phyloP scores from a whole-genome alignment of 805 yeast species.

The Saturnispora diversa region DNA sequence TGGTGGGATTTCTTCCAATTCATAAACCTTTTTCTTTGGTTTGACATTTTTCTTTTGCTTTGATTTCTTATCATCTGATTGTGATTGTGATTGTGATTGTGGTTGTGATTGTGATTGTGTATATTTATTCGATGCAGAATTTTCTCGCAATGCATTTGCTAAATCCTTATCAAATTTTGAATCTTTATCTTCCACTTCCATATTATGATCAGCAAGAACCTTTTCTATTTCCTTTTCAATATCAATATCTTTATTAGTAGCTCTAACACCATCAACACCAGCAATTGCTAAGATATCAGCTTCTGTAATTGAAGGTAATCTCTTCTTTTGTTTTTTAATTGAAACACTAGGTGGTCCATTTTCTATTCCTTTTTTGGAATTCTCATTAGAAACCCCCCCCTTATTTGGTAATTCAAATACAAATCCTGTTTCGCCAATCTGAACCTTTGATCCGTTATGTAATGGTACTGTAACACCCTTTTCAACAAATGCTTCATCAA shows the following conservation, averaged over 20 bases:
- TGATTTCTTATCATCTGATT: slow-evolving; percentile 13
- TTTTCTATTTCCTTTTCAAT: slow-evolving; percentile 16
- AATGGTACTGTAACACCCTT: slow-evolving; percentile 88
- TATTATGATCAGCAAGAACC: slow-evolving; percentile 17
- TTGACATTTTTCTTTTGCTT: slow-evolving; percentile 41
- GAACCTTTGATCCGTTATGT: slow-evolving; percentile 72
- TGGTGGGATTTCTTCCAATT: slow-evolving; percentile 80
- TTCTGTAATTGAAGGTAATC: slow-evolving; percentile 7
- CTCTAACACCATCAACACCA: neutral
- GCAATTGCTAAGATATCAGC: slow-evolving; percentile 6
- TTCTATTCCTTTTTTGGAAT: neutral
- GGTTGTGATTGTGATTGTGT: no score
- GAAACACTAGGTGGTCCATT: slow-evolving; percentile 1
- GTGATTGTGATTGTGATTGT: no score
- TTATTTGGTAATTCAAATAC: slow-evolving; percentile 67
- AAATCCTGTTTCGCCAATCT: slow-evolving; percentile 88
- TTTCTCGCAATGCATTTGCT: slow-evolving; percentile 25
- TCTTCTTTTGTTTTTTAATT: slow-evolving; percentile 1
- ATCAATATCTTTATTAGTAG: slow-evolving; percentile 9
- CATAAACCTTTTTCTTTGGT: slow-evolving; percentile 57
- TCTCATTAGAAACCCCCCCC: no score
- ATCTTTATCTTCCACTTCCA: slow-evolving; percentile 19
- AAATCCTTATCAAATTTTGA: slow-evolving; percentile 13
- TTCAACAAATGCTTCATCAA: slow-evolving; percentile 82
- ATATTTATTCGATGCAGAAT: slow-evolving; percentile 25